A percentile compares a stretch with the other conserved stretches of the same genome.
Conservation (phyloP, 306 rosid genomes). For the Hylodesmum podocarpum region DNA sequence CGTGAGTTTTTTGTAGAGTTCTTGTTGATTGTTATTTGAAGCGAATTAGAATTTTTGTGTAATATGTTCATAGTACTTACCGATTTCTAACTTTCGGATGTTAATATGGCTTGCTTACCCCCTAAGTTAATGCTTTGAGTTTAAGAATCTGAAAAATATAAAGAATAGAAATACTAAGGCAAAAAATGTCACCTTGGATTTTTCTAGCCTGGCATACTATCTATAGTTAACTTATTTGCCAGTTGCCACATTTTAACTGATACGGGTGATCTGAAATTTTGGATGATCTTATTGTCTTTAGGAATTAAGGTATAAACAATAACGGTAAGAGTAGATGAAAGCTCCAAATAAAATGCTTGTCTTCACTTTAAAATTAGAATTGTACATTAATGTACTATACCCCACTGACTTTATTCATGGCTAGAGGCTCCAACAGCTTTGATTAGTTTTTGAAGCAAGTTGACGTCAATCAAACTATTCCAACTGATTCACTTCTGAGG, state of each 20-base stretch:
- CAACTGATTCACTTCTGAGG: constrained; percentile 34
- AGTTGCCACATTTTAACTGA: not conserved
- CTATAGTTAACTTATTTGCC: not conserved
- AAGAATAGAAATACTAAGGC: not conserved
- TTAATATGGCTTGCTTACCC: not conserved
- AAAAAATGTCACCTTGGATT: not conserved
- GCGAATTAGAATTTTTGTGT: not conserved
- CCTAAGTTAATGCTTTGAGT: not conserved
- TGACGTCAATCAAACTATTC: constrained; percentile 4
- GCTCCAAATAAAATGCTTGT: not conserved
- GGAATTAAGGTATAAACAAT: not conserved
- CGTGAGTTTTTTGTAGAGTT: not conserved
- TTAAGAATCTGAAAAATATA: not conserved
- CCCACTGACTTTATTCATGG: constrained; percentile 18
- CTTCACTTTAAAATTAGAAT: not conserved
- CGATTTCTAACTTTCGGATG: not conserved
- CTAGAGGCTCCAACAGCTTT: constrained; percentile 27
- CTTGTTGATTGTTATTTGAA: constrained; percentile 6
- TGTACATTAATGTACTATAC: not conserved
- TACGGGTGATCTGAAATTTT: not conserved
- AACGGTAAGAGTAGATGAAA: not conserved
- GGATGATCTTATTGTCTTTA: not conserved
- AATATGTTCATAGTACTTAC: not conserved
- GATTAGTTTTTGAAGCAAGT: constrained; percentile 20
- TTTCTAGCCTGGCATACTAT: not conserved